phyloP scores from a whole-genome alignment of 2,329 filamentous ascomycete genomes.

The Fusarium liriodendri region DNA sequence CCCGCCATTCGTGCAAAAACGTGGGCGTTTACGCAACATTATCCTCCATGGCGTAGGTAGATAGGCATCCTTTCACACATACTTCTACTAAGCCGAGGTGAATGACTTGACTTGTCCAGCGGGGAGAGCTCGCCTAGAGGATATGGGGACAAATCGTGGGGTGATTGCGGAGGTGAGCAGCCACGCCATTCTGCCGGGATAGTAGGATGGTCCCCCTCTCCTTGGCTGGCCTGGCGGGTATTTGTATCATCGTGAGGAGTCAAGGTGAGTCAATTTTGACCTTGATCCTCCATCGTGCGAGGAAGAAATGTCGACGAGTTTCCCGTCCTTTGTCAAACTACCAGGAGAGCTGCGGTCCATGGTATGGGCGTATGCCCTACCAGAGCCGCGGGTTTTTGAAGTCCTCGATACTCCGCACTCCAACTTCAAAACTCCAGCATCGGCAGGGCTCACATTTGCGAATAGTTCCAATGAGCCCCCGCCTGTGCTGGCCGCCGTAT shows the following conservation, averaged over 20 bases:
- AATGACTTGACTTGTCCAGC: slow-evolving; percentile 20
- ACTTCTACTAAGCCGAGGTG: slow-evolving; percentile 16
- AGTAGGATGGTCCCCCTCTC: neutral
- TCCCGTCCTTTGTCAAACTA: slow-evolving; percentile 25
- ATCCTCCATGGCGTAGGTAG: slow-evolving; percentile 3
- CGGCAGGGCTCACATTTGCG: slow-evolving; percentile 32
- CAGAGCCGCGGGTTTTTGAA: slow-evolving; percentile 35
- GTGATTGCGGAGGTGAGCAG: slow-evolving; percentile 26
- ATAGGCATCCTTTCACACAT: neutral
- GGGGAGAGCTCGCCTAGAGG: slow-evolving; percentile 14
- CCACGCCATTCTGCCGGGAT: slow-evolving; percentile 14
- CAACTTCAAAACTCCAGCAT: slow-evolving; percentile 30
- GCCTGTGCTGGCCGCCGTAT: slow-evolving; percentile 20
- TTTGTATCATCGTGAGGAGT: neutral
- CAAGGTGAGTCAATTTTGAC: neutral
- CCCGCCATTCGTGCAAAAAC: slow-evolving; percentile 37
- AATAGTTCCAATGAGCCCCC: slow-evolving; percentile 31
- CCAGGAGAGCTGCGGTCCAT: slow-evolving; percentile 36
- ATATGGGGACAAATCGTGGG: slow-evolving; percentile 26
- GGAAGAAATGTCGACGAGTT: slow-evolving; percentile 12
- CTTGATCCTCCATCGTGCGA: neutral
- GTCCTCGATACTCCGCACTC: slow-evolving; percentile 33
- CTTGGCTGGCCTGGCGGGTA: slow-evolving; percentile 10
- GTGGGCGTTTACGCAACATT: slow-evolving; percentile 10
- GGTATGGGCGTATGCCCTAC: slow-evolving; percentile 30